Evolutionary conservation across 768 basidiomycete genomes (phyloP).

Genomic region (Gelatoporia subvermispora): DNA sequence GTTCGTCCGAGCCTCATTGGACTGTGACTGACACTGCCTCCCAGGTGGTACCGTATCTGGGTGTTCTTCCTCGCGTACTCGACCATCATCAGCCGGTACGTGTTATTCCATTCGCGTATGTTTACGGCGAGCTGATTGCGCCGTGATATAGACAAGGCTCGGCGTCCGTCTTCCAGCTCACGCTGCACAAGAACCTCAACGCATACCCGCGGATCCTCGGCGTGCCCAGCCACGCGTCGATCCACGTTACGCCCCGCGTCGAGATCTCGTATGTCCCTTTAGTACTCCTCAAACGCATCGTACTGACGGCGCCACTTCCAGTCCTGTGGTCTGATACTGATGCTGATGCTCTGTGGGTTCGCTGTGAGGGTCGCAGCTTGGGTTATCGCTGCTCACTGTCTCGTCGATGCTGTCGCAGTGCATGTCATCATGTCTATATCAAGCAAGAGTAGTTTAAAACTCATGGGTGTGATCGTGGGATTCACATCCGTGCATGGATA

Average conservation of each 20-base stretch:
- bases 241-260: constrained; percentile 59
- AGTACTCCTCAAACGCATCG: no score
- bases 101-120: neutral
- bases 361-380: no score
- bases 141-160: constrained; percentile 66
- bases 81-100: constrained; percentile 74
- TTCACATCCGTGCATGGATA: no score
- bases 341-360: no score
- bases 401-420: no score
- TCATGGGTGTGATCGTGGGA: no score
- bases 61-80: constrained; percentile 94
- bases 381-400: no score
- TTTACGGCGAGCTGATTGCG: constrained; percentile 1
- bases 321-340: no score
- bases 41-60: constrained; percentile 89
- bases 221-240: constrained; percentile 74
- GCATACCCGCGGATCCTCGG: constrained; percentile 89
- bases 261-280: constrained; percentile 41
- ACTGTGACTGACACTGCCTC: neutral
- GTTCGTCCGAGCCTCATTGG: no score
- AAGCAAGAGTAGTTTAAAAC: no score
- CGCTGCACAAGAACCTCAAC: constrained; percentile 97
- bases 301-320: neutral
- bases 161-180: constrained; percentile 94
- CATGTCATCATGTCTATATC: no score